A percentile compares a stretch with the other conserved stretches of the same genome.
Conservation (phyloP, 257 asterid genomes). For the Ehretia macrophylla region DNA sequence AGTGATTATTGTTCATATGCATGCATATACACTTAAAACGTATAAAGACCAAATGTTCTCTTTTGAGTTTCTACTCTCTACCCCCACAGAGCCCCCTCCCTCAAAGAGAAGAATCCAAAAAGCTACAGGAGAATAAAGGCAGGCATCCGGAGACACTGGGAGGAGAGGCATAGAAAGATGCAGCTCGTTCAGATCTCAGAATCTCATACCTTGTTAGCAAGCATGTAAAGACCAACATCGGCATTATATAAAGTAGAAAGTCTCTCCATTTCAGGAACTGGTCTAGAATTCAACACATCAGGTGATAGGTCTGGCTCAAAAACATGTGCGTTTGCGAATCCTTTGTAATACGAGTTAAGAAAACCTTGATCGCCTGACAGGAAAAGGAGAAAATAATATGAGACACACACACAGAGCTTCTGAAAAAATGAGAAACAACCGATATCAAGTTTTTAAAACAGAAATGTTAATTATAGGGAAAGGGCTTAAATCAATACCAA, state of each 20-base stretch:
- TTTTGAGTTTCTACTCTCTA: too few relatives aligned
- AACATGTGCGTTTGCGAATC: slow-evolving; percentile 86
- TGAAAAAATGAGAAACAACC: slow-evolving; percentile 5
- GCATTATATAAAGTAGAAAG: slow-evolving; percentile 96
- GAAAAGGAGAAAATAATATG: slow-evolving; percentile 12
- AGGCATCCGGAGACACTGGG: not conserved
- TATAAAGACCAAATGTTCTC: too few relatives aligned
- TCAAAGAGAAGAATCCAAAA: too few relatives aligned
- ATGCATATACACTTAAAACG: too few relatives aligned
- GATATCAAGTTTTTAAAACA: not conserved
- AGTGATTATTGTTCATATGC: too few relatives aligned
- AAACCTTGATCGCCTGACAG: slow-evolving; percentile 96
- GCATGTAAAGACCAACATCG: slow-evolving; percentile 99
- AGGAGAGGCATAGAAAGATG: not conserved
- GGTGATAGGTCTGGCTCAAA: slow-evolving; percentile 69
- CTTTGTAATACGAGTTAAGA: slow-evolving; percentile 81
- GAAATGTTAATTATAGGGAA: too few relatives aligned
- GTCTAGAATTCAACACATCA: slow-evolving; percentile 73
- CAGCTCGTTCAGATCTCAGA: not conserved
- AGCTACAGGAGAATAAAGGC: too few relatives aligned
- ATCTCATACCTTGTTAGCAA: slow-evolving; percentile 83
- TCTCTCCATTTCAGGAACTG: slow-evolving; percentile 90
- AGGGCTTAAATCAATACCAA: too few relatives aligned
- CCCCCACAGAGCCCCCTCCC: too few relatives aligned
- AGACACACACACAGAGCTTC: slow-evolving; percentile 8